Evolutionary conservation across 345 rosid species (phyloP).

Genomic region (Eucalyptus dawsonii): DNA sequence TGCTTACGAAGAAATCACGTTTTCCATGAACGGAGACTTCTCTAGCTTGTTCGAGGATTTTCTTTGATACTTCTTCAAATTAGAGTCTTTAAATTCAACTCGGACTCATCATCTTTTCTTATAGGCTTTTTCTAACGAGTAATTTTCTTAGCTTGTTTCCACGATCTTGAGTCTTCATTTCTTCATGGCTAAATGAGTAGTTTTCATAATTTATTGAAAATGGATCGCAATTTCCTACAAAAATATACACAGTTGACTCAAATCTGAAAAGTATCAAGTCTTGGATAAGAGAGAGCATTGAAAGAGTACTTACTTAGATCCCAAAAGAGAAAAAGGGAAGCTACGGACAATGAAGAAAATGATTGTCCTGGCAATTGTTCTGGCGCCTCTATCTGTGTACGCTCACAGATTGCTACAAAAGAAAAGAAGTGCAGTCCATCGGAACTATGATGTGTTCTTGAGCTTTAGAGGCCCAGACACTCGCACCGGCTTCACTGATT

Average conservation of each 20-base stretch:
- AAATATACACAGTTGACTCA: not conserved
- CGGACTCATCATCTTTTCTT: not conserved
- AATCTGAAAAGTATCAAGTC: not conserved
- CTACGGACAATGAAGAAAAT: not conserved
- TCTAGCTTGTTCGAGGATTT: fast-evolving
- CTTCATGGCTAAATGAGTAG: not conserved
- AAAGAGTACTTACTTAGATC: not conserved
- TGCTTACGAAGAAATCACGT: not conserved
- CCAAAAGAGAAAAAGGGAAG: not conserved
- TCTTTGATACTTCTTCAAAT: not conserved
- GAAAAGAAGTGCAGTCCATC: not conserved
- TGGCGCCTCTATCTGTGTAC: not conserved
- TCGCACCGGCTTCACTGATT: not conserved
- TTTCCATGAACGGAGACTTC: not conserved
- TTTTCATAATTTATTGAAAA: no score
- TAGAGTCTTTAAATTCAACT: not conserved
- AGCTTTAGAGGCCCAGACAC: not conserved
- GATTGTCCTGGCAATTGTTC: not conserved
- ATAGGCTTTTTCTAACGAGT: no score
- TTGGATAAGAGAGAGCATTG: not conserved
- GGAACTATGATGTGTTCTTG: not conserved
- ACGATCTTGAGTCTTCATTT: not conserved
- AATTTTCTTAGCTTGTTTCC: not conserved
- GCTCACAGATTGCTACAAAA: not conserved
- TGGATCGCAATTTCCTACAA: not conserved